Evolutionary conservation across 164 flowering plant genomes (phyloP).

Genomic region (Stephania yunnanensis): DNA sequence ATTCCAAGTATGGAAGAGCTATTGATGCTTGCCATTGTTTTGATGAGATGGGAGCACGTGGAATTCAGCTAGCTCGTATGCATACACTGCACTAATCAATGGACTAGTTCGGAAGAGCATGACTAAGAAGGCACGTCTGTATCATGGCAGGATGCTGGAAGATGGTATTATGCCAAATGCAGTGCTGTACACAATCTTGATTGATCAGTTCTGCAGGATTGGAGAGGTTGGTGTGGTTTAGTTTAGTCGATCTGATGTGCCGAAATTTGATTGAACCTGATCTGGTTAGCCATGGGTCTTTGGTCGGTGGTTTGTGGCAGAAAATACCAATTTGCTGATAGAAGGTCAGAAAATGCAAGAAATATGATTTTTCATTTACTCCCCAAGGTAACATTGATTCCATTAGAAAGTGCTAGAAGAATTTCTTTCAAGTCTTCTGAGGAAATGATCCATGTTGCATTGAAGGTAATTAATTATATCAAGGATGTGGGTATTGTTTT

Average conservation of each 20-base stretch:
- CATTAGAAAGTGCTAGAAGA: conserved; percentile 10
- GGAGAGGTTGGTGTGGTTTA: conserved; percentile 48
- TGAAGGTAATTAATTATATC: conserved; percentile 26
- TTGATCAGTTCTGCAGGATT: conserved; percentile 44
- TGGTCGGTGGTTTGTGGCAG: conserved; percentile 43
- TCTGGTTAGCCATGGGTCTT: conserved; percentile 29
- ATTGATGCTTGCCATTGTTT: conserved; percentile 38
- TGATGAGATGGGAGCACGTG: conserved; percentile 39
- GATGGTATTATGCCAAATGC: conserved; percentile 50
- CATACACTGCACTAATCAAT: conserved; percentile 52
- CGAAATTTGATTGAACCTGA: conserved; percentile 34
- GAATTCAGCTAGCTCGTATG: conserved; percentile 35
- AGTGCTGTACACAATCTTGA: conserved; percentile 49
- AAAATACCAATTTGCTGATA: conserved; percentile 10
- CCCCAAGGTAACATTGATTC: conserved; percentile 14
- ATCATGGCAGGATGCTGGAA: conserved; percentile 45
- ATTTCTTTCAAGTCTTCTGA: conserved; percentile 18
- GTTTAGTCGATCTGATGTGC: conserved; percentile 44
- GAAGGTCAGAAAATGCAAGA: conserved; percentile 20
- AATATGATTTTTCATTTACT: conserved; percentile 36
- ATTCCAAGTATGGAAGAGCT: conserved; percentile 43
- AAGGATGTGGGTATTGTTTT: conserved; percentile 22
- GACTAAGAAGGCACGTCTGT: conserved; percentile 38
- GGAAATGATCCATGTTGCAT: conserved; percentile 25
- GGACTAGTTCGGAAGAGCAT: conserved; percentile 52